phyloP scores from a whole-genome alignment of 2,329 filamentous ascomycete genomes.

The Phyllosticta citrichinensis region DNA sequence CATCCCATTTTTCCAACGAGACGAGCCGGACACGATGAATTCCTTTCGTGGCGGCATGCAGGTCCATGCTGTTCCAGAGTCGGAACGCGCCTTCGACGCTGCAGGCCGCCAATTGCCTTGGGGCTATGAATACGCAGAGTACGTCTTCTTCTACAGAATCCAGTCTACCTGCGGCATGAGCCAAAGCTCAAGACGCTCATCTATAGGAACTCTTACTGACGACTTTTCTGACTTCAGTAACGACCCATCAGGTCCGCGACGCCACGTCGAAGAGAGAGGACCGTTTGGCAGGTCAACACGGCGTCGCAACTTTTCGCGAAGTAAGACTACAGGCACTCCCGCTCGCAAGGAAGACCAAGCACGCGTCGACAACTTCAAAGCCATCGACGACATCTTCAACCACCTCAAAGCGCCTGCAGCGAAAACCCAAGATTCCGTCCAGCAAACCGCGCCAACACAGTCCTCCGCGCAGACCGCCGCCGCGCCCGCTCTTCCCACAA shows the following conservation, averaged over 20 bases:
- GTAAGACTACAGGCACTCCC: constrained; percentile 48
- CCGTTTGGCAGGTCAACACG: constrained; percentile 47
- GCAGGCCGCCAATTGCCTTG: constrained; percentile 52
- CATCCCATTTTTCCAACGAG: constrained; percentile 5
- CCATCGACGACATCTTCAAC: constrained; percentile 39
- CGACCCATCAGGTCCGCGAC: constrained; percentile 38
- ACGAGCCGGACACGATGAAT: constrained; percentile 8
- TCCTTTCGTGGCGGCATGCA: constrained; percentile 40
- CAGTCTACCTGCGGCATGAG: not conserved
- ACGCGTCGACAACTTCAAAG: constrained; percentile 33
- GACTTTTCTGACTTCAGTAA: constrained; percentile 19
- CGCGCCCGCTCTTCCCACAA: constrained; percentile 25
- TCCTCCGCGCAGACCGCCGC: constrained; percentile 20
- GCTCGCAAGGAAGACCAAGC: constrained; percentile 47
- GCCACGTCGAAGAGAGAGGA: constrained; percentile 49
- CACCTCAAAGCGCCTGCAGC: constrained; percentile 17
- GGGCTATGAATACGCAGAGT: constrained; percentile 54
- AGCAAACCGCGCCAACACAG: constrained; percentile 6
- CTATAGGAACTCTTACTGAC: constrained; percentile 1
- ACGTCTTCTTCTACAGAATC: constrained; percentile 21
- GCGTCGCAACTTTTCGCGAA: constrained; percentile 37
- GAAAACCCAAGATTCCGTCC: not conserved
- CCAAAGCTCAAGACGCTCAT: not conserved
- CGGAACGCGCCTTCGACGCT: constrained; percentile 51
- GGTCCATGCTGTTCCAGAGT: constrained; percentile 54